Percentiles rank a stretch among this genome's conserved stretches.
Conservation (phyloP, 2,329 filamentous ascomycete species). For the Penicillium psychrosexuale region DNA sequence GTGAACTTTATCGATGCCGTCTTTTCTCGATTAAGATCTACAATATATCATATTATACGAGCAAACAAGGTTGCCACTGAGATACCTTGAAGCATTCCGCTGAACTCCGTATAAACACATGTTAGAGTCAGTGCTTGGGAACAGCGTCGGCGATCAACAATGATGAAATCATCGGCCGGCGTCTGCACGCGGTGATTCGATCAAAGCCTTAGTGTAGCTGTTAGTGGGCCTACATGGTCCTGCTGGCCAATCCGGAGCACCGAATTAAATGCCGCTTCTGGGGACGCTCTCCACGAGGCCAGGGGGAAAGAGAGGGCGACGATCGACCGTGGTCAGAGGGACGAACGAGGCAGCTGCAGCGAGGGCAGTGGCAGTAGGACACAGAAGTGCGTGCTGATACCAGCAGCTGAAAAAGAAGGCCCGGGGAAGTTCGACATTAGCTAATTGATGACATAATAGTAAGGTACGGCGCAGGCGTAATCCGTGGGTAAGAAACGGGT, state of each 20-base stretch:
- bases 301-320: conserved; percentile 7
- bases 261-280: conserved; percentile 27
- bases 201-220: conserved; percentile 1
- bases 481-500: background rate
- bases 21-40: too few relatives aligned
- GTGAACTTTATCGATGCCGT: too few relatives aligned
- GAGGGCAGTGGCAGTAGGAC: conserved; percentile 14
- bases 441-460: conserved; percentile 17
- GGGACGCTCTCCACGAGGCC: conserved; percentile 18
- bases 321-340: conserved; percentile 19
- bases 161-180: conserved; percentile 22
- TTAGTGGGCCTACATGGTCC: conserved; percentile 10
- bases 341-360: conserved; percentile 23
- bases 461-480: background rate
- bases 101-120: background rate
- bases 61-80: background rate
- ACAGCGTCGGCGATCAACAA: conserved; percentile 9
- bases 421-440: background rate
- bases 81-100: background rate
- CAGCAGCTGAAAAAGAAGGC: background rate
- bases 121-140: background rate
- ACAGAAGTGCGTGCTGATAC: conserved; percentile 11
- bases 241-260: conserved; percentile 12
- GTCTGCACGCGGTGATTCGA: conserved; percentile 18
- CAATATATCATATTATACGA: too few relatives aligned